Conservation (phyloP, 1,284 basidiomycete genomes). For the Exobasidium rhododendri region DNA sequence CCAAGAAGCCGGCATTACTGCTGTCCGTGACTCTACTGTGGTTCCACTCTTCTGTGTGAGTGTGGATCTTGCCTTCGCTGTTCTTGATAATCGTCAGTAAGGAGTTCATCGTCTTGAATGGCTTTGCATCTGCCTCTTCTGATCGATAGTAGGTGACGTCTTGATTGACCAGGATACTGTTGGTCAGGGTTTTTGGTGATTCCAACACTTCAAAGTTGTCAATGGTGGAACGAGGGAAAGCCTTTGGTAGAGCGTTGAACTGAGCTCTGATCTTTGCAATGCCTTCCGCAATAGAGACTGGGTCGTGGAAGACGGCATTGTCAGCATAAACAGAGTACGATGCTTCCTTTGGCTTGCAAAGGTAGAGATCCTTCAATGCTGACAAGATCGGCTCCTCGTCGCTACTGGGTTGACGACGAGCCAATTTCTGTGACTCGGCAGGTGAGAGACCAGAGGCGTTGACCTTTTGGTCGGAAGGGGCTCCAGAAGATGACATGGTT, state of each 20-base stretch:
- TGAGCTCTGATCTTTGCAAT: slow-evolving; percentile 20
- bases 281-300: slow-evolving; percentile 21
- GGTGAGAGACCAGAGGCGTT: slow-evolving; percentile 21
- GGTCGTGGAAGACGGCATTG: slow-evolving; percentile 26
- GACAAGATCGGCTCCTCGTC: slow-evolving; percentile 19
- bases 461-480: not conserved
- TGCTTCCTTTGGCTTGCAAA: slow-evolving; percentile 13
- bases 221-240: slow-evolving; percentile 19
- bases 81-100: slow-evolving; percentile 22
- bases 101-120: slow-evolving; percentile 22
- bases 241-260: slow-evolving; percentile 23
- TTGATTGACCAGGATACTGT: slow-evolving; percentile 20
- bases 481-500: not conserved
- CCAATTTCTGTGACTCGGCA: slow-evolving; percentile 10
- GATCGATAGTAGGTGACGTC: slow-evolving; percentile 15
- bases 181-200: slow-evolving; percentile 16
- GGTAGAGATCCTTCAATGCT: slow-evolving; percentile 23
- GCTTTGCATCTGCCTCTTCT: slow-evolving; percentile 16
- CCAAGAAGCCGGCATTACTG: slow-evolving; percentile 20
- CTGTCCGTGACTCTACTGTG: slow-evolving; percentile 19
- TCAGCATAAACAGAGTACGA: slow-evolving; percentile 22
- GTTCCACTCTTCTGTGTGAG: slow-evolving; percentile 25
- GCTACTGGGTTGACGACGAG: slow-evolving; percentile 8
- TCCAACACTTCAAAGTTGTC: slow-evolving; percentile 21
- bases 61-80: slow-evolving; percentile 18